Conservation (phyloP, 164 flowering plant genomes). For the Amborella trichopoda region DNA sequence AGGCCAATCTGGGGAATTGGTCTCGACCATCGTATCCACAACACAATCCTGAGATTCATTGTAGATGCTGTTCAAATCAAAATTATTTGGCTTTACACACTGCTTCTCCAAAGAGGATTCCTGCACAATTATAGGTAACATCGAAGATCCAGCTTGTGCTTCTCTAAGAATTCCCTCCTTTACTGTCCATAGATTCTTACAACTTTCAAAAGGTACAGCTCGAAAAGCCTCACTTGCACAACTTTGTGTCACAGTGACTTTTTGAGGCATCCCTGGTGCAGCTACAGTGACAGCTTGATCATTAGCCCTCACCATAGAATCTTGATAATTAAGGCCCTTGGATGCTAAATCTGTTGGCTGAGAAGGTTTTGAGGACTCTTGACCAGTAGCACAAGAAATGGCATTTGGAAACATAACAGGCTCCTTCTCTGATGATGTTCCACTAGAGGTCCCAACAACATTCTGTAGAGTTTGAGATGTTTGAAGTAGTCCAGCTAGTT, state of each 20-base stretch:
- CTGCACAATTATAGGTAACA: background rate
- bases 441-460: constrained; percentile 17
- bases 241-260: constrained; percentile 8
- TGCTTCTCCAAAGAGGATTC: constrained; percentile 16
- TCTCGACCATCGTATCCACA: constrained; percentile 24
- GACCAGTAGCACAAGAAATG: constrained; percentile 1
- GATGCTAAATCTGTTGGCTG: constrained; percentile 6
- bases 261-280: constrained; percentile 17
- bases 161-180: constrained; percentile 14
- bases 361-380: constrained; percentile 7
- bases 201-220: constrained; percentile 11
- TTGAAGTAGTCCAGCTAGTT: constrained; percentile 24
- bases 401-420: constrained; percentile 20
- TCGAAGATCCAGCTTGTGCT: constrained; percentile 6
- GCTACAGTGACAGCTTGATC: constrained; percentile 9
- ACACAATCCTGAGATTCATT: constrained; percentile 44
- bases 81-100: constrained; percentile 25
- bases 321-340: constrained; percentile 2
- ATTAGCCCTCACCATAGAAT: constrained; percentile 1
- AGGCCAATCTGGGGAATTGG: constrained; percentile 23
- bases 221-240: constrained; percentile 10
- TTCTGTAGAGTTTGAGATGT: constrained; percentile 19
- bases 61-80: constrained; percentile 75
- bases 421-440: constrained; percentile 12
- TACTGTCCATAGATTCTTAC: constrained; percentile 7